Base-by-base conservation (phyloP, 2,329 filamentous ascomycete species). In the Trichoderma polysporum region DNA sequence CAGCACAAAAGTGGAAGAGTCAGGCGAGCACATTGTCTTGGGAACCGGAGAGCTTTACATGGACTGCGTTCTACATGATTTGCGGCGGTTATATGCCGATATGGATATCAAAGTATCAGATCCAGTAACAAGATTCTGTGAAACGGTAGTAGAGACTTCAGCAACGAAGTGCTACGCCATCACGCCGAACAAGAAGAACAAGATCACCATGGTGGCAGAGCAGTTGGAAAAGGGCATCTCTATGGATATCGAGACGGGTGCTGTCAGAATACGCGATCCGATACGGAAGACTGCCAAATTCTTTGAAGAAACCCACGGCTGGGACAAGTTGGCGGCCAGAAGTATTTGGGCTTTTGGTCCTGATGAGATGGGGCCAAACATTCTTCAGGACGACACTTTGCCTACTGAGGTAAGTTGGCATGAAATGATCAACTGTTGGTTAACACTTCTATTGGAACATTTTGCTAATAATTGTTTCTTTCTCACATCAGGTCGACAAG, bases 61-160 rank as follows among this genome's bases (percentile, higher is more conserved):
- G 94, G 95, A 99, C 78, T 99, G 95, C 74, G 94, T 99, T 3
- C 85, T 99, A 53, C 95, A 99, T 78, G 95, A 99, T 76, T 85
- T 99, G 54, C 91, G 95, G 63, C 88, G 90, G 47, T 80, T 98
- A n/a, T 99, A 97, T 76, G 94, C 95, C 15, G 94, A 98, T 74
- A 99, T 99, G 95, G 95, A 99, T 77, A 91, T 99, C 80, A 98
- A 98, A 80, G 93, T 99, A 57, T 99, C 95, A 0, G 95, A 99
- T 76, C 95, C 95, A 0, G 94, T 99, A 50, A 98, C 95, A 17
- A 87, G 95, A 56, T 99, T 99, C 84, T 97, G 93, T 79, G 95
- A 99, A 81, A 99, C 95, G 0, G 94, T 97, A 29, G 93, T 97
- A 41, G 95, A 99, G 78, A 97, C 95, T 71, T 97, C 93, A 19